These are phyloP conservation scores for Rhizophora mangle DNA, from an alignment of 345 rosid genomes.

Conservation along the genomic window DNA sequence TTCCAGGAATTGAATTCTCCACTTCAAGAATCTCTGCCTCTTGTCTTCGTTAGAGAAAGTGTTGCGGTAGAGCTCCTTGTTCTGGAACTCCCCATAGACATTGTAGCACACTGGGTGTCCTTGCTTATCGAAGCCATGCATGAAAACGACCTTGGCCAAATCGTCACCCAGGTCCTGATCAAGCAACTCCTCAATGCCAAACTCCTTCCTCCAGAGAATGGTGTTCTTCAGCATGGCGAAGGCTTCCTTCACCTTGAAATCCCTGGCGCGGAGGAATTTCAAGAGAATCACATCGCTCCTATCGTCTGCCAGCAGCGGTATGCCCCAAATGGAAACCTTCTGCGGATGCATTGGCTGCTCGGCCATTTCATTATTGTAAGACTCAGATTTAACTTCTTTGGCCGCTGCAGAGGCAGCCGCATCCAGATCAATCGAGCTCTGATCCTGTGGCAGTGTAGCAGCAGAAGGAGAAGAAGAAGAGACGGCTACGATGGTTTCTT, in stretches of 20 bases:
- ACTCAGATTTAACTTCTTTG: not conserved
- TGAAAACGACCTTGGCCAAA: constrained; percentile 25
- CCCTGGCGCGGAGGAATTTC: constrained; percentile 30
- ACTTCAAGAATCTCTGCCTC: constrained; percentile 25
- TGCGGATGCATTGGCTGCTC: not conserved
- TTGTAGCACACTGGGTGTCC: constrained; percentile 36
- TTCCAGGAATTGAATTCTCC: constrained; percentile 33
- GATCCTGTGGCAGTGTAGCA: constrained; percentile 14
- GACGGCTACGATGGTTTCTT: constrained; percentile 28
- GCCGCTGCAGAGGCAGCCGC: not conserved
- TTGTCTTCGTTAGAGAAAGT: constrained; percentile 24
- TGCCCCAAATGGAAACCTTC: constrained; percentile 19
- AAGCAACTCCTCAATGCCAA: constrained; percentile 26
- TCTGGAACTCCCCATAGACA: constrained; percentile 29
- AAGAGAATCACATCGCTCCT: constrained; percentile 31
- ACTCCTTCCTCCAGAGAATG: constrained; percentile 31
- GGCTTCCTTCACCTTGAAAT: constrained; percentile 27
- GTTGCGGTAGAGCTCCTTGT: constrained; percentile 26
- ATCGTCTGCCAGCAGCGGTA: constrained; percentile 25
- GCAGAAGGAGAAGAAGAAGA: constrained; percentile 19
- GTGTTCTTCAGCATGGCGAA: constrained; percentile 30
- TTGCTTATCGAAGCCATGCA: constrained; percentile 28
- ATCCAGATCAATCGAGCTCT: not conserved
- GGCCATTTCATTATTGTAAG: too few relatives aligned
- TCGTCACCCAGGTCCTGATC: constrained; percentile 25